Percentiles rank a stretch among this genome's conserved stretches.
Evolutionary conservation across 2,329 filamentous ascomycete genomes (phyloP).

Genomic region (Rosellinia necatrix): DNA sequence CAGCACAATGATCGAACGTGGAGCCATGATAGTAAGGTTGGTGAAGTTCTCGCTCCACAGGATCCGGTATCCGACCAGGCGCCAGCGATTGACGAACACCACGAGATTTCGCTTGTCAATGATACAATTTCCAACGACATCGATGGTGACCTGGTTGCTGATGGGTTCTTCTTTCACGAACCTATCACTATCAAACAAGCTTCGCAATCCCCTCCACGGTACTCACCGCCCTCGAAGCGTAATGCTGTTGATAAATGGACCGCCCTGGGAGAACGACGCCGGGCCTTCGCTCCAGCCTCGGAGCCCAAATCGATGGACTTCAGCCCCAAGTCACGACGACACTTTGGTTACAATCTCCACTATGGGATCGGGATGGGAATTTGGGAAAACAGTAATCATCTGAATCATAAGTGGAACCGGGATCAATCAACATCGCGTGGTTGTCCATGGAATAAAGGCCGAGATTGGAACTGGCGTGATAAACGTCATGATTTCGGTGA

Average conservation of each 20-base stretch:
- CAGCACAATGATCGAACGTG: conserved; percentile 69
- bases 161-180: conserved; percentile 77
- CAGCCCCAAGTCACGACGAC: conserved; percentile 52
- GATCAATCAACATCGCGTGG: conserved; percentile 52
- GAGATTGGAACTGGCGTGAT: conserved; percentile 66
- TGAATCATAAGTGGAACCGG: conserved; percentile 47
- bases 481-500: conserved; percentile 74
- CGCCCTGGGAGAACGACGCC: conserved; percentile 80
- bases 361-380: conserved; percentile 45
- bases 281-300: conserved; percentile 63
- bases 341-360: conserved; percentile 42
- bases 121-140: conserved; percentile 52
- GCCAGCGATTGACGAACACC: conserved; percentile 49
- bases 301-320: conserved; percentile 56
- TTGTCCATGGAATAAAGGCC: conserved; percentile 61
- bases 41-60: conserved; percentile 40
- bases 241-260: conserved; percentile 81
- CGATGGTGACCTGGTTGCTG: conserved; percentile 68
- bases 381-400: conserved; percentile 49
- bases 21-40: conserved; percentile 73
- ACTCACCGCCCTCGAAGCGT: conserved; percentile 71
- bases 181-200: conserved; percentile 49
- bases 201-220: conserved; percentile 50
- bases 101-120: conserved; percentile 44
- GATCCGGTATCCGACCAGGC: conserved; percentile 50